Conservation (phyloP, 2,329 filamentous ascomycete genomes). For the Ciborinia camelliae region DNA sequence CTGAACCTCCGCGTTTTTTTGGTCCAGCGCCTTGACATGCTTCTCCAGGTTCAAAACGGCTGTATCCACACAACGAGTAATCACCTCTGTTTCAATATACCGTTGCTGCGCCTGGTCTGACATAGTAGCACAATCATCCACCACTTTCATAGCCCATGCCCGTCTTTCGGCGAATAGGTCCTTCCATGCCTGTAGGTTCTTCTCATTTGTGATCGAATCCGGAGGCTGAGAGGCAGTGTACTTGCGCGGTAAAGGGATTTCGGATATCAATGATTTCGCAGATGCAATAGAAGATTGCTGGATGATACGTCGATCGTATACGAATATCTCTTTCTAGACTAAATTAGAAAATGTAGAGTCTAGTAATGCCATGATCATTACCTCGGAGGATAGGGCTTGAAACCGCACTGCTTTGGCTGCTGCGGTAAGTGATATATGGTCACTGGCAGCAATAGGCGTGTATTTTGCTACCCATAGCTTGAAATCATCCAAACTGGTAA, state of each 20-base stretch:
- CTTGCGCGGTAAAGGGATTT: conserved; percentile 50
- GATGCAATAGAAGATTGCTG: conserved; percentile 51
- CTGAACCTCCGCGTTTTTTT: conserved; percentile 67
- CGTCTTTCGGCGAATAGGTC: conserved; percentile 77
- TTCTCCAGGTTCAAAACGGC: conserved; percentile 81
- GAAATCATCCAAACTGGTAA: conserved; percentile 72
- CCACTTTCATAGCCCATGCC: conserved; percentile 71
- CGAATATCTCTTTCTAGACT: conserved; percentile 75
- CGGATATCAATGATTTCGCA: conserved; percentile 45
- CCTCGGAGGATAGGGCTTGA: conserved; percentile 77
- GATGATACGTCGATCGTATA: conserved; percentile 81
- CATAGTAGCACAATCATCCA: conserved; percentile 66
- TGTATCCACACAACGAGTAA: conserved; percentile 76
- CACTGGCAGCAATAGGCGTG: conserved; percentile 68
- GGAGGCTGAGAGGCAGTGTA: conserved; percentile 65
- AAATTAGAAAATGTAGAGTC: conserved; percentile 24
- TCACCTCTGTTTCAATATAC: conserved; percentile 70
- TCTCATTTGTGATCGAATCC: conserved; percentile 77
- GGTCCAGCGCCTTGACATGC: conserved; percentile 68
- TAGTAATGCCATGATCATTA: conserved; percentile 40
- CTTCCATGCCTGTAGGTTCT: conserved; percentile 83
- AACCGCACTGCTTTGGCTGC: conserved; percentile 53
- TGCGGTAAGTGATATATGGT: conserved; percentile 83
- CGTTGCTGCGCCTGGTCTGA: conserved; percentile 60
- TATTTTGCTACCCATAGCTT: conserved; percentile 75